Evolutionary conservation across 305 asterid species (phyloP).

Genomic region (Plantago coronopus): DNA sequence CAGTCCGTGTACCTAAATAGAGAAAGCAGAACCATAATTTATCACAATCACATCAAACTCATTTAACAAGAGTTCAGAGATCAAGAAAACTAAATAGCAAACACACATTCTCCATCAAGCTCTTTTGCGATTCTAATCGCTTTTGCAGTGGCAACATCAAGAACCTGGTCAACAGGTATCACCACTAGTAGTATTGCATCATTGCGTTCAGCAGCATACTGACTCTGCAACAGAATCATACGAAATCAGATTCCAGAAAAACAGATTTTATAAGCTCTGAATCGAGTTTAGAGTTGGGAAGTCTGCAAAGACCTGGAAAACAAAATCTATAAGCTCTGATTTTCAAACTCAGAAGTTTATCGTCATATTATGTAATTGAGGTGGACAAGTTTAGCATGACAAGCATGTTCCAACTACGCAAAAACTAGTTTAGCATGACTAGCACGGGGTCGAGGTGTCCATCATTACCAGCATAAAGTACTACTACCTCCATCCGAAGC

Average conservation of each 20-base stretch:
- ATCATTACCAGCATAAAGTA: neutral
- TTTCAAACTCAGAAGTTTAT: neutral
- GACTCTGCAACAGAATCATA: constrained; percentile 44
- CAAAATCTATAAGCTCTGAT: neutral
- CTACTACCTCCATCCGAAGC: too few relatives aligned
- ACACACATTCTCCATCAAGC: constrained; percentile 78
- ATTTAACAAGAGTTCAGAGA: constrained; percentile 12
- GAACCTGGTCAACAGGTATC: constrained; percentile 82
- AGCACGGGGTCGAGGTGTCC: neutral
- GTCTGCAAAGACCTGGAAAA: constrained; percentile 13
- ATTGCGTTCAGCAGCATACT: constrained; percentile 67
- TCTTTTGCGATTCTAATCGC: constrained; percentile 81
- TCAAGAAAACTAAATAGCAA: constrained; percentile 23
- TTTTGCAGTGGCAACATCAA: constrained; percentile 73
- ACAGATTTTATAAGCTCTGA: neutral
- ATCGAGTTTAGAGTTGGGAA: neutral
- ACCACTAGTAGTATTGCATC: constrained; percentile 79
- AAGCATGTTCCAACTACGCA: neutral
- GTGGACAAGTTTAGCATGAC: constrained; percentile 2
- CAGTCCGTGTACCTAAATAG: constrained; percentile 60
- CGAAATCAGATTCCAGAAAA: constrained; percentile 22
- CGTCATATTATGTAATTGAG: too few relatives aligned
- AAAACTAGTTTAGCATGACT: neutral
- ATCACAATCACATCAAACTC: neutral
- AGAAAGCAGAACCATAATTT: constrained; percentile 17